Conservation (phyloP, 2,329 filamentous ascomycete species). For the Chaetothyriales sp. region DNA sequence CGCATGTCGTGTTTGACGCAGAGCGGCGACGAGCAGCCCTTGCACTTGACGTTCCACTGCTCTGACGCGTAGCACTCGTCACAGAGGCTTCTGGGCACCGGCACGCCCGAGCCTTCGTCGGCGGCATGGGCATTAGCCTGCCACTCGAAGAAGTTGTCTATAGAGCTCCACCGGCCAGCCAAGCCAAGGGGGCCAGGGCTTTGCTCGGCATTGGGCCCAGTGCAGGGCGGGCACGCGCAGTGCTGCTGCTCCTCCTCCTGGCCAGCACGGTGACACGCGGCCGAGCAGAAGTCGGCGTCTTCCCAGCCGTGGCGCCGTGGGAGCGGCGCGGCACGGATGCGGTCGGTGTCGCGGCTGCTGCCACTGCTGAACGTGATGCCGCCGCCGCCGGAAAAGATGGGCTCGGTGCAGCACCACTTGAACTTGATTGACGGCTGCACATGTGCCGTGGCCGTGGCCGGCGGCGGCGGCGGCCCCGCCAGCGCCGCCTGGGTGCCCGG, state of each 20-base stretch:
- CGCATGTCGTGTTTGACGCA: constrained; percentile 49
- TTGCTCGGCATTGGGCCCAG: constrained; percentile 1
- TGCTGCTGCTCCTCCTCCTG: too few relatives aligned
- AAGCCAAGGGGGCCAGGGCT: neutral
- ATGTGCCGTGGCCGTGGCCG: constrained; percentile 1
- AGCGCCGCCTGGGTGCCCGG: constrained; percentile 13
- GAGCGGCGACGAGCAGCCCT: constrained; percentile 41
- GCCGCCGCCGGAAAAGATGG: constrained; percentile 46
- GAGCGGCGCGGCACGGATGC: constrained; percentile 43
- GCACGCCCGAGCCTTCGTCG: constrained; percentile 4
- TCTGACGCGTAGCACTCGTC: constrained; percentile 45
- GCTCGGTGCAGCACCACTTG: constrained; percentile 48
- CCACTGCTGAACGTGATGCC: constrained; percentile 43
- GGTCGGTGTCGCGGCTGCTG: constrained; percentile 39
- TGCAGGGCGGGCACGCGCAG: neutral
- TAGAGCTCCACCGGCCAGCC: constrained; percentile 22
- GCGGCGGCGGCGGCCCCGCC: too few relatives aligned
- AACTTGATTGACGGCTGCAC: constrained; percentile 31
- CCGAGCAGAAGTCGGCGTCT: constrained; percentile 38
- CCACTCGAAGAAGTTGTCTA: constrained; percentile 29
- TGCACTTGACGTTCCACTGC: constrained; percentile 47
- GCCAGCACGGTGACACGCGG: constrained; percentile 27
- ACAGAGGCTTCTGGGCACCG: constrained; percentile 40
- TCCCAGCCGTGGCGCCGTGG: constrained; percentile 42
- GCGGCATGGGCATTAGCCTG: constrained; percentile 5